Percentiles rank a stretch among this genome's conserved stretches.
Conservation (phyloP, 176 grass and related monocot species). For the Zizania latifolia region DNA sequence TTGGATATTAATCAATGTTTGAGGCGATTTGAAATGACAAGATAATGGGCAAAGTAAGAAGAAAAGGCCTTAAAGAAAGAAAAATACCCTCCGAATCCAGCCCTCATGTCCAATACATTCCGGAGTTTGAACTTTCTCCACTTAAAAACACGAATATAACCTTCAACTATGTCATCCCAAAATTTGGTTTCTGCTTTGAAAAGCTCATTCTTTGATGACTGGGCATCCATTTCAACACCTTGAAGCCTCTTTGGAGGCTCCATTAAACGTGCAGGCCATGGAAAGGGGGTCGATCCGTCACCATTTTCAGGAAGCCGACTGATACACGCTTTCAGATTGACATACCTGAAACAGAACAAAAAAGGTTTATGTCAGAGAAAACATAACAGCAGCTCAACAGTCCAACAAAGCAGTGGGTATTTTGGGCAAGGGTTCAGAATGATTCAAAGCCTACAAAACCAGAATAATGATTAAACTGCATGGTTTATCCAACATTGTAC, state of each 20-base stretch:
- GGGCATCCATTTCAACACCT: constrained; percentile 84
- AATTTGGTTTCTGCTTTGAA: constrained; percentile 76
- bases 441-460: neutral
- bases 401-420: neutral
- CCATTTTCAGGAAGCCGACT: constrained; percentile 59
- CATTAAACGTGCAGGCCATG: constrained; percentile 67
- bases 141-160: constrained; percentile 61
- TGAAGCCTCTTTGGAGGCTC: constrained; percentile 78
- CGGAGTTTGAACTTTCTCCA: constrained; percentile 76
- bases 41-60: constrained; percentile 11
- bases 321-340: constrained; percentile 81
- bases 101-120: constrained; percentile 96
- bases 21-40: neutral
- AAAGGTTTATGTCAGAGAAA: neutral
- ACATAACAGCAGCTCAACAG: neutral
- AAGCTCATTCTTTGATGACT: constrained; percentile 78
- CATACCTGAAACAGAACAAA: constrained; percentile 50
- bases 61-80: constrained; percentile 22
- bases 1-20: neutral
- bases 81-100: constrained; percentile 89
- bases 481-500: neutral
- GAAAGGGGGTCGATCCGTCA: constrained; percentile 37
- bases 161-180: constrained; percentile 64
- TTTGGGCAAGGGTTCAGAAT: neutral
- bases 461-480: neutral